A percentile compares a stretch with the other conserved stretches of the same genome.
phyloP scores from a whole-genome alignment of 1,284 basidiomycete genomes.

The Puccinia sorghi region DNA sequence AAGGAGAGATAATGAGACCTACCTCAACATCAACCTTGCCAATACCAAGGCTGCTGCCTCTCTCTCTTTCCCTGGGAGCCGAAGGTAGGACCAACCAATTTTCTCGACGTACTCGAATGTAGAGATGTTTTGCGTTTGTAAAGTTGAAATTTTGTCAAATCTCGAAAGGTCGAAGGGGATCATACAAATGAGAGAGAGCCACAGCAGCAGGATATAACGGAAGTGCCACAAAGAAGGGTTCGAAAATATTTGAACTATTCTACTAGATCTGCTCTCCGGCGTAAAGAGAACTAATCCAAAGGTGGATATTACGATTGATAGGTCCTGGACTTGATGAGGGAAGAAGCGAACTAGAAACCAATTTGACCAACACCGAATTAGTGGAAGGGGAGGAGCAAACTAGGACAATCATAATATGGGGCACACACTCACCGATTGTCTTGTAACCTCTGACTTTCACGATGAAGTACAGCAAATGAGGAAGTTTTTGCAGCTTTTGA shows the following conservation, averaged over 20 bases:
- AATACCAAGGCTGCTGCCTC: constrained; percentile 74
- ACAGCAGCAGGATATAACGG: constrained; percentile 80
- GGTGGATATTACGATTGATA: constrained; percentile 69
- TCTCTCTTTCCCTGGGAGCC: constrained; percentile 74
- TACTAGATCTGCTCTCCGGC: constrained; percentile 59
- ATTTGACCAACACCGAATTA: constrained; percentile 11
- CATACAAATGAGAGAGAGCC: constrained; percentile 90
- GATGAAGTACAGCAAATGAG: constrained; percentile 75
- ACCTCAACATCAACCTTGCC: constrained; percentile 76
- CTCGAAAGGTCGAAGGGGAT: constrained; percentile 88
- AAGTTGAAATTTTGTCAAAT: constrained; percentile 67
- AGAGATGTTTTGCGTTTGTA: constrained; percentile 53
- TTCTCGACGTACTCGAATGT: constrained; percentile 65
- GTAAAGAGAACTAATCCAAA: constrained; percentile 62
- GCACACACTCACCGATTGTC: constrained; percentile 73
- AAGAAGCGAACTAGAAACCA: constrained; percentile 75
- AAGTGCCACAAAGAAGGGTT: constrained; percentile 69
- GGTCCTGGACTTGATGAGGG: constrained; percentile 80
- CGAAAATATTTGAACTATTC: constrained; percentile 50
- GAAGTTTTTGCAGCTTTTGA: constrained; percentile 62
- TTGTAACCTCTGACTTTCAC: constrained; percentile 90
- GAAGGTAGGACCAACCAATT: constrained; percentile 67
- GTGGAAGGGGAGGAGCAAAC: neutral
- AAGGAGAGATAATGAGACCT: constrained; percentile 18
- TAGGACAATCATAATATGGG: neutral